Evolutionary conservation across 2,329 filamentous ascomycete species (phyloP), one percentile per base, ranked within the genome.

Genomic region (Colletotrichum sp.): DNA sequence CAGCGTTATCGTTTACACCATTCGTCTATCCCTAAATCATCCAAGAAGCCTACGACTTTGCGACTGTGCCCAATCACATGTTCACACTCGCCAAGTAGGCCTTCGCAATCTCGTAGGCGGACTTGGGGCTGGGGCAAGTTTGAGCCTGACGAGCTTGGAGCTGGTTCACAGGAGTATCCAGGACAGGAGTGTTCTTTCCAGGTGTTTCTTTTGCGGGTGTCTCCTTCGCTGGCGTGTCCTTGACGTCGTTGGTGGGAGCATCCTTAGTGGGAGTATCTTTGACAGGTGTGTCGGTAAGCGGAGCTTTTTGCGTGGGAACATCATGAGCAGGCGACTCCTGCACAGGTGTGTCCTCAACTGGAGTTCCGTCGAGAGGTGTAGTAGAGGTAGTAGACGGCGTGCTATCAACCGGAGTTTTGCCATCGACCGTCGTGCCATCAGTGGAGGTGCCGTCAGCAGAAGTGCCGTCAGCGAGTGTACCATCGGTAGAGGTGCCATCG

Each of bases 21-120:
- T 52, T 8, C 3, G 10, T 13, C 39, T 15, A 3, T 32, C 34
- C 36, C 32, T 6, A 32, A 43, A 43, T n/a, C 5, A 43, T n/a
- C 0, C 1, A 43, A n/a, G 8, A 43, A 0, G 18, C 1, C 39
- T 0, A 2, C 18, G 18, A 2, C 39, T 48, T n/a, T n/a, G 18
- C 39, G 9, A 1, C 3, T n/a, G 39, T 48, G 9, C 2, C 22
- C 2, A 48, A 6, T 48, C 1, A 48, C 18, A 4, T 48, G 18
- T 48, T 48, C 39, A 48, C 18, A 48, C 18, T 48, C 39, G 18
- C 18, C 18, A 48, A n/a, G 39, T n/a, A 48, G 39, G 39, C 9
- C 18, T 48, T 48, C 39, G 39, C 39, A 48, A 48, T 48, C 5
- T n/a, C 39, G 18, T 48, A 4, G 9, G 1, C 9, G 39, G 39